Evolutionary conservation across 345 rosid genomes (phyloP), one percentile per base, ranked within the genome.

Genomic region (Lenwebbia sp.): DNA sequence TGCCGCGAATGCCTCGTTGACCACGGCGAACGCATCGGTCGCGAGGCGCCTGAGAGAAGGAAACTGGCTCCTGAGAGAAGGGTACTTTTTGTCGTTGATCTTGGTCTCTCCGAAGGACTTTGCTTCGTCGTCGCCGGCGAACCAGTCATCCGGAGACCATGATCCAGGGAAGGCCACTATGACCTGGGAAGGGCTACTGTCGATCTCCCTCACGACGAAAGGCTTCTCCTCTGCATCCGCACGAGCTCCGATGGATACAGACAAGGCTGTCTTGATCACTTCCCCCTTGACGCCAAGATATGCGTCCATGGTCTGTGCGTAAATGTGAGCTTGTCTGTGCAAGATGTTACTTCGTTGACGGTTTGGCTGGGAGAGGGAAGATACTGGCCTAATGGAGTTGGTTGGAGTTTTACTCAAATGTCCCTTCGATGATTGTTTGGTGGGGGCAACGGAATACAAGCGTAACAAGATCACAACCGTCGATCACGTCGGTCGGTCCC

Each of bases 31-130:
- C 37, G 76, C 88, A 62, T 88, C 84, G 54, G 87, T 91, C 82
- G 94, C 94, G 19, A 96, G 54, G 82, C 87, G 91, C 88, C 88
- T 90, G 54, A 96, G 92, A 85, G 92, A 92, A 76, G 94, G 95
- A 54, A 93, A 91, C 47, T 6, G 1, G 47, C 47, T 44, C 47
- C 47, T 44, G 47, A 44, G 47, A 44, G 47, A 6, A 44, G 47
- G 47, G 47, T 4, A 44, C 1, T 89, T 65, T 8, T 44, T 47
- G 53, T 37, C 89, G 4, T 93, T 88, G 85, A 92, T 86, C 88
- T 85, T 84, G 6, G 83, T 86, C 70, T 90, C 93, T 55, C 96
- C 98, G 40, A 94, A 96, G 14, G 95, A 84, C 23, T 5, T 37
- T 50, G 28, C 26, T 21, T 62, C 23, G 11, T 30, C 21, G 56